Base-by-base conservation (phyloP, 805 yeast species). In the Teunomyces kruisii region DNA sequence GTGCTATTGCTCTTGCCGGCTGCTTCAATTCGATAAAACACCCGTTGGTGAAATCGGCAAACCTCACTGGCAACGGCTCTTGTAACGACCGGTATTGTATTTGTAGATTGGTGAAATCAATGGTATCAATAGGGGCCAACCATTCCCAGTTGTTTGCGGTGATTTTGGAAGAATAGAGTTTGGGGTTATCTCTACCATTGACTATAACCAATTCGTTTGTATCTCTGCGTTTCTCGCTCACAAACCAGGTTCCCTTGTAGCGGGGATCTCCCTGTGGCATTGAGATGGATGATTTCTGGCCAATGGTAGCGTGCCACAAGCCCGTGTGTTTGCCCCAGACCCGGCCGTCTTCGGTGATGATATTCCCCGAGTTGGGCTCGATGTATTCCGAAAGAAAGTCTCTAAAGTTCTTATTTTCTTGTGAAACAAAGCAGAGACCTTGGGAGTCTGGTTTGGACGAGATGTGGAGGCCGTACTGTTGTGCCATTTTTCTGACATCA, bases 241-340 rank as follows among this genome's bases (percentile, higher is more conserved):
- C 88, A 61, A 82, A 88, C 99, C 99, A 94, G 1, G 79, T 72
- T 0, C 98, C 98, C 36, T 77, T 71, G 52, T 78, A 83, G 5
- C 63, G 60, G 0, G 91, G 91, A 52, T 86, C 83, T 0, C 91
- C 92, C 61, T 94, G 98, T 0, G 97, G 97, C 87, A 92, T 78
- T 0, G 88, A 76, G 1, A 90, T 65, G 3, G 91, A 82, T 13
- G 84, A 76, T 50, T 83, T 79, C 65, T 94, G 98, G 0, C 99
- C 99, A 16, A 92, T 81, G 0, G 99, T 94, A n/a, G 88, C 92
- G 39, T 86, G 81, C 98, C 98, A 94, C 8, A 94, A 61, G 0
- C 99, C 99, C 22, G 76, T 68, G 62, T 94, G 99, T 39, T 63
- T 55, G 0, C 97, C 98, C 80, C 94, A 89, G 0, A 80, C 72